Evolutionary conservation across 2,329 filamentous ascomycete genomes (phyloP).

Genomic region (Zopfia rhizophila): DNA sequence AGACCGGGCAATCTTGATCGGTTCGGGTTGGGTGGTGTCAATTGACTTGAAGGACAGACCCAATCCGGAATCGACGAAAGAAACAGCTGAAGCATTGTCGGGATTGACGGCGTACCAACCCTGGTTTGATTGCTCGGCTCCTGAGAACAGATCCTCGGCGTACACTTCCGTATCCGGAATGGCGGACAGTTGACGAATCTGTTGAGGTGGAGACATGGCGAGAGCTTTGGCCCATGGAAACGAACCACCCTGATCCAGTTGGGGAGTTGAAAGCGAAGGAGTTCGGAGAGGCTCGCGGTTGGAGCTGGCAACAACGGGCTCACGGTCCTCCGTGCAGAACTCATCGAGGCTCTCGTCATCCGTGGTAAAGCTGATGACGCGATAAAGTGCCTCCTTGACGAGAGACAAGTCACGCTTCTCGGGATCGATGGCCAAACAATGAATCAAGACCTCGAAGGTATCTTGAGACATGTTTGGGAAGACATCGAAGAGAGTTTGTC

Average conservation of each 20-base stretch:
- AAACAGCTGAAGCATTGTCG: constrained; percentile 83
- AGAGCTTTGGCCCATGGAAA: constrained; percentile 97
- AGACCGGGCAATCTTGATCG: constrained; percentile 64
- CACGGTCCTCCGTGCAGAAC: constrained; percentile 85
- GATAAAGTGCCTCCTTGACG: constrained; percentile 79
- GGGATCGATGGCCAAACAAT: constrained; percentile 92
- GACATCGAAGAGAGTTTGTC: constrained; percentile 95
- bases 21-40: constrained; percentile 61
- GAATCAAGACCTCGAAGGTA: constrained; percentile 90
- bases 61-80: constrained; percentile 83
- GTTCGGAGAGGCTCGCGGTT: constrained; percentile 96
- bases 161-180: constrained; percentile 84
- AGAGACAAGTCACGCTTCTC: constrained; percentile 83
- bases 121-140: constrained; percentile 72
- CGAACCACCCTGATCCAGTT: constrained; percentile 76
- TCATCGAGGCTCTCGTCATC: constrained; percentile 92
- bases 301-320: constrained; percentile 79
- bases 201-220: constrained; percentile 76
- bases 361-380: constrained; percentile 90
- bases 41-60: constrained; percentile 81
- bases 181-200: constrained; percentile 83
- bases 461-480: constrained; percentile 99
- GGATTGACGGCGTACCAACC: constrained; percentile 81
- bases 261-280: constrained; percentile 90
- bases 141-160: constrained; percentile 85